phyloP scores from a whole-genome alignment of 169 alveolate genomes.

The Amoebophrya sp. region DNA sequence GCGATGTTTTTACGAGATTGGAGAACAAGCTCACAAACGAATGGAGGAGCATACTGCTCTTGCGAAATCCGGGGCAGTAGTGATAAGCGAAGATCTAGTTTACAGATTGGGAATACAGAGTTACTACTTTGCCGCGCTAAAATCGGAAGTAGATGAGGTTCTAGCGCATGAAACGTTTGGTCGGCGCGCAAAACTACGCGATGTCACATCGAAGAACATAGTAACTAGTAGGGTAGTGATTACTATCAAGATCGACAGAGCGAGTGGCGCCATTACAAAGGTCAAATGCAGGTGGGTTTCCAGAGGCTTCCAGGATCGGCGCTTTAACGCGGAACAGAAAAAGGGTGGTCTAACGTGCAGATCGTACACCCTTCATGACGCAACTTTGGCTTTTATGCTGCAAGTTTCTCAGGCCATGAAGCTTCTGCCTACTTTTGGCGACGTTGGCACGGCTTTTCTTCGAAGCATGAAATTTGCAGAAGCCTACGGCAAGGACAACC shows the following conservation, averaged over 20 bases:
- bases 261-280: not conserved
- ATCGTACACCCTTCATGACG: not conserved
- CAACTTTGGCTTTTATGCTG: not conserved
- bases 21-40: not conserved
- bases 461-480: not conserved
- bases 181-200: not conserved
- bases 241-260: not conserved
- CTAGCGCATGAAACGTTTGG: not conserved
- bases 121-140: not conserved
- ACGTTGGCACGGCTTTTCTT: not conserved
- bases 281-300: not conserved
- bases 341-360: not conserved
- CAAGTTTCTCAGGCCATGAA: not conserved
- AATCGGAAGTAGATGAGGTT: not conserved
- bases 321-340: not conserved
- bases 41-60: not conserved
- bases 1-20: not conserved
- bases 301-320: not conserved
- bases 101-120: not conserved
- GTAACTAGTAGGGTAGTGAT: not conserved
- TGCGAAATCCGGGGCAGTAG: not conserved
- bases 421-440: not conserved
- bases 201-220: not conserved
- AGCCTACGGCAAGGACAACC: not conserved
- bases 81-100: not conserved